Evolutionary conservation across 2,329 filamentous ascomycete species (phyloP), one percentile per base, ranked within the genome.

Genomic region (Colletotrichum lindemuthianum): DNA sequence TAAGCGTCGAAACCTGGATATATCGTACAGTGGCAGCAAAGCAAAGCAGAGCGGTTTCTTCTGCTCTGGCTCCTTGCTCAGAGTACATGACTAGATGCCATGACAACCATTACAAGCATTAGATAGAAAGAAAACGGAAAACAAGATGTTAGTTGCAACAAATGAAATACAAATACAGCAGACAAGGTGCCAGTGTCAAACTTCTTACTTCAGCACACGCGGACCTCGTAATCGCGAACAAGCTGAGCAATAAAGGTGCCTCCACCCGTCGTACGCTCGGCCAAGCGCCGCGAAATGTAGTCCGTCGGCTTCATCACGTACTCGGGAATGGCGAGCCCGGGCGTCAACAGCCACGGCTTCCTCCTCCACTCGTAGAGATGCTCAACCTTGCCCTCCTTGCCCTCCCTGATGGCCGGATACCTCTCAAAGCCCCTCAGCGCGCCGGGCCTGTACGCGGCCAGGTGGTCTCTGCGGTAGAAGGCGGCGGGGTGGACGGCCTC

Each of bases 401-500:
- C 24, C 7, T 12, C 39, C 9, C 4, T 16, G 37, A 32, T 43
- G 2, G n/a, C 52, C 37, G 45, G 49, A 5, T n/a, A 48, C 34
- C 40, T 43, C 10, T 6, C 6, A 16, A 56, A 58, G 2, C 40
- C 24, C 7, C 16, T 12, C 1, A 64, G 49, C 10, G 65, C 15
- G 4, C 2, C 7, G n/a, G 59, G 51, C 0, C 4, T 13, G 40
- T 66, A 67, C 0, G n/a, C 40, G 3, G 24, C 6, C 15, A 40
- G 15, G 4, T 34, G 44, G 1, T 8, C n/a, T 32, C n/a, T 12
- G 13, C 64, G 64, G 6, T 59, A 50, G 8, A 52, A 36, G n/a
- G 61, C 50, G 2, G 58, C 60, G 1, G 67, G 65, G 37, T 68
- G 67, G 7, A 68, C 41, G 9, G 33, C 9, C 24, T 67, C 65